Base-by-base conservation (phyloP, 164 flowering plant species). In the Cinnamomum chago region DNA sequence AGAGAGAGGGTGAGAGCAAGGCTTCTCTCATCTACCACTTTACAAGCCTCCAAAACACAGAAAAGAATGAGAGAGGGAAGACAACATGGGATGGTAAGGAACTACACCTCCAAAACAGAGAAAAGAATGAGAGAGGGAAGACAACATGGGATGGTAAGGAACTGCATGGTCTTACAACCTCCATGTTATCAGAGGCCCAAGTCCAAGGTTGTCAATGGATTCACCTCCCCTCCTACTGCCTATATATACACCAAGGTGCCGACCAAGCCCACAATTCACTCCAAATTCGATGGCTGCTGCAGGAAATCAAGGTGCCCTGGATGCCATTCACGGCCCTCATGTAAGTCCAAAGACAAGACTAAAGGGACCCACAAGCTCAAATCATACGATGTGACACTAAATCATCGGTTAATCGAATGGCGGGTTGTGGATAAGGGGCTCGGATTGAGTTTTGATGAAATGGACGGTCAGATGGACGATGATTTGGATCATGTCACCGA, bases 211-310 rank as follows among this genome's bases (percentile, higher is more conserved):
- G 62, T 70, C 72, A 70, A 51, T 52, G 22, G 27, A 18, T 18
- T 50, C 62, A 33, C 50, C 55, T 70, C 62, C 13, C 62, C 72
- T 50, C 72, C 35, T 3, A 51, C 72, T 3, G 72, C 62, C 23
- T 22, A 20, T 12, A 14, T 51, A 2, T 25, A 50, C 62, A 24
- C 72, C 24, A 86, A 78, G 76, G 93, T 84, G 50, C 62, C 90
- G 0, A 22, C 84, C 2, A 90, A 89, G 82, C 98, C 98, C 55
- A 88, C 92, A 30, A 92, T 90, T 76, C 97, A 92, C 82, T 92
- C 95, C 70, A 92, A 92, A 83, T 90, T 83, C 86, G 86, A 97
- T 1, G 90, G 95, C 5, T 85, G 81, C 69, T 89, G 93, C 71
- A 78, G 86, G 20, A 73, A 50, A 58, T 51, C 84, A 10, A 72